Evolutionary conservation across 164 flowering plant species (phyloP), one percentile per base, ranked within the genome.

Genomic region (Annona squamosa): DNA sequence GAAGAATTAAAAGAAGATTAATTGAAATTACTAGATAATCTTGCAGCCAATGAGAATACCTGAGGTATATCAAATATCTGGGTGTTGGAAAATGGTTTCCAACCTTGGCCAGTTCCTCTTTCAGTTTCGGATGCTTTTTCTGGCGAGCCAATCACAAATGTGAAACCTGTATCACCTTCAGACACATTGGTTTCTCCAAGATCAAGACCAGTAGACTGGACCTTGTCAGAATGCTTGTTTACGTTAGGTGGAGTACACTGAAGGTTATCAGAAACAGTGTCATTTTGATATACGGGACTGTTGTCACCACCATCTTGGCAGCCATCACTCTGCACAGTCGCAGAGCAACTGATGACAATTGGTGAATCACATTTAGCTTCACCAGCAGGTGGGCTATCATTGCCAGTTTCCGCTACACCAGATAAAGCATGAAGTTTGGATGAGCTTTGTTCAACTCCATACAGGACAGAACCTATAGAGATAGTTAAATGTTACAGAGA

Each of bases 131-230:
- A 72, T 18, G 73, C 71, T 69, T 86, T 84, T 16, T 65, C 78
- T 71, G 75, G 68, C 72, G 91, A 73, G 74, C 78, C 76, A 52
- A 86, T 83, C 72, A 86, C 85, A 77, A 86, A 89, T 65, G 88
- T 86, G 72, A 89, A 89, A 75, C 81, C 86, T 37, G 48, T 85
- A 47, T 84, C 88, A 70, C 81, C 87, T 71, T 78, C 79, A 16
- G 82, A 65, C 7, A 79, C 68, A 76, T 71, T 82, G 69, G 71
- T 77, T 66, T 17, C 84, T 78, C 82, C 84, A 12, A 68, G 44
- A 69, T 79, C 78, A 67, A 19, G 69, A 19, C 84, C 66, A 77
- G 64, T 63, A 26, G 79, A 69, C 9, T 19, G 42, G 69, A 17
- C 72, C 56, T 72, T 75, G 4, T 66, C 73, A 41, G 69, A 74